Percentiles rank a stretch among this genome's conserved stretches.
Evolutionary conservation across 441 rosid species (phyloP).

Genomic region (Erodium moschatum): DNA sequence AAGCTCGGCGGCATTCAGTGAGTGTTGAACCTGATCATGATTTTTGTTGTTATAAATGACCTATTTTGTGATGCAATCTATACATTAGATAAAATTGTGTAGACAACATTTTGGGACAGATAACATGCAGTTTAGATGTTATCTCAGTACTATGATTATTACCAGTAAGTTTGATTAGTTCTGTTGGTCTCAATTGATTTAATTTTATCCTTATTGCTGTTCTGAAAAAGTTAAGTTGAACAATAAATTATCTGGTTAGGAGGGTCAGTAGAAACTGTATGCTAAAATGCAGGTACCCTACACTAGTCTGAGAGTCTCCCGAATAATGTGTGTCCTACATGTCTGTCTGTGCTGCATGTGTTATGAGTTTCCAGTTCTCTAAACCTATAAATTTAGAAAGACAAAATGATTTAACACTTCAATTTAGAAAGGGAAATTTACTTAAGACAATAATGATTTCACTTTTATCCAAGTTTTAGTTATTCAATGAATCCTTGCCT

Average conservation of each 20-base stretch:
- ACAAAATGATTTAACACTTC: neutral
- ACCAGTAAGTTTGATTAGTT: neutral
- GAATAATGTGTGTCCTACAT: neutral
- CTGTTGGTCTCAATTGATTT: neutral
- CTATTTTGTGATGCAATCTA: neutral
- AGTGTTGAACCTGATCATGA: constrained; percentile 25
- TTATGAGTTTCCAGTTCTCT: neutral
- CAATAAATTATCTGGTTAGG: neutral
- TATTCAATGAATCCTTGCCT: neutral
- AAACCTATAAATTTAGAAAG: neutral
- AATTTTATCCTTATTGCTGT: neutral
- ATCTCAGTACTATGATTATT: neutral
- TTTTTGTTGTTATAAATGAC: constrained; percentile 13
- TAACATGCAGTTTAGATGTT: neutral
- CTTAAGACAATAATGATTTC: neutral
- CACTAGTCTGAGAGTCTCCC: neutral
- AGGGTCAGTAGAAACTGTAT: neutral
- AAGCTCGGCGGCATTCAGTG: constrained; percentile 67
- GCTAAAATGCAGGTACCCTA: neutral
- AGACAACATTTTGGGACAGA: neutral
- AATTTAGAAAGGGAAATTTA: neutral
- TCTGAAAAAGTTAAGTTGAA: neutral
- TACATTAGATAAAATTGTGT: neutral
- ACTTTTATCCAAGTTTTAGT: neutral
- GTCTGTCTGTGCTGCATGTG: constrained; percentile 1